Evolutionary conservation across 139 green algal genomes (phyloP).

Genomic region (Chlamydomonas sphaeroides): DNA sequence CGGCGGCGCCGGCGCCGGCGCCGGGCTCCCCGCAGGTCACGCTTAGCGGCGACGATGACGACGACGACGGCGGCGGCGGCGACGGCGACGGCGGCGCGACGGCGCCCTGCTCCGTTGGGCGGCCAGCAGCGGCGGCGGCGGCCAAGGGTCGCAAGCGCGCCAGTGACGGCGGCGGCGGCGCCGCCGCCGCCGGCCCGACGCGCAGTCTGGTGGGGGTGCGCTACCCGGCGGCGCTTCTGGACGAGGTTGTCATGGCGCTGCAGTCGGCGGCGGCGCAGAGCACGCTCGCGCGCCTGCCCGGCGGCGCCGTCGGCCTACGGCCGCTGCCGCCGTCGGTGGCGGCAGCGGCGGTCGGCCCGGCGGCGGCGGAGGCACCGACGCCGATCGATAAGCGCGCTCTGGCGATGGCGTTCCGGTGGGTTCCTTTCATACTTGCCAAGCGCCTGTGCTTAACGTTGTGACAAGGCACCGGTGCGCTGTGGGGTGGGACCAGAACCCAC

Average conservation of each 20-base stretch:
- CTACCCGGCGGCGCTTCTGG: constrained; percentile 72
- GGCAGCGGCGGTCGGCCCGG: neutral
- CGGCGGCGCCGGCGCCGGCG: neutral
- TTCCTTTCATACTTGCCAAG: too few species aligned
- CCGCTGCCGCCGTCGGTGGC: neutral
- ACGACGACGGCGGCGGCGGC: neutral
- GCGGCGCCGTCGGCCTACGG: neutral
- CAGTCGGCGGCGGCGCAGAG: neutral
- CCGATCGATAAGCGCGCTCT: neutral
- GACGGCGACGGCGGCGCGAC: neutral
- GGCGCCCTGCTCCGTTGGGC: too few species aligned
- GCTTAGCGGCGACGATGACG: neutral
- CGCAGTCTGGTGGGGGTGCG: constrained; percentile 70
- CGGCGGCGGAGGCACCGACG: neutral
- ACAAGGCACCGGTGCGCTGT: too few species aligned
- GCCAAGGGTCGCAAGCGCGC: too few species aligned
- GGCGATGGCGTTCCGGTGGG: constrained; percentile 12
- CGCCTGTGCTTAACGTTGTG: neutral
- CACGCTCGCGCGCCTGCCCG: neutral
- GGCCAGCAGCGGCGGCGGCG: neutral
- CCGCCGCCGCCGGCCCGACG: neutral
- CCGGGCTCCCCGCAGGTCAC: constrained; percentile 24
- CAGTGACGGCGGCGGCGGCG: neutral
- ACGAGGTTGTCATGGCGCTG: constrained; percentile 61
- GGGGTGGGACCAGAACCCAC: neutral